Evolutionary conservation across 1,139 yeast species (phyloP).

Genomic region (Blastobotrys buckinghamii): DNA sequence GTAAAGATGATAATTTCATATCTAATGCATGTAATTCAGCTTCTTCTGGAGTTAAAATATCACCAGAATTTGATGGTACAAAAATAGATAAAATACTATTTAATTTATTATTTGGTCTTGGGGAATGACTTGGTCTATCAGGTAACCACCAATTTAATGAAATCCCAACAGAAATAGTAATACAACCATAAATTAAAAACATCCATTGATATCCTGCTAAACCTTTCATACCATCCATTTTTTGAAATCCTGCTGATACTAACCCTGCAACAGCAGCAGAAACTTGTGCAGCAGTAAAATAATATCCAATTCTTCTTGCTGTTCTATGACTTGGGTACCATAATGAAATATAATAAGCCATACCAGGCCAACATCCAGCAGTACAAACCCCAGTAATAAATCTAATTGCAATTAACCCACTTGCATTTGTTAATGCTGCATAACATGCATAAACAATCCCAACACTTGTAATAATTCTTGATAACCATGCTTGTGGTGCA

Average conservation of each 20-base stretch:
- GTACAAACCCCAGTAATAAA: conserved; percentile 75
- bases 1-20: conserved; percentile 45
- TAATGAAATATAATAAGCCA: conserved; percentile 74
- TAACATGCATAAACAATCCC: conserved; percentile 76
- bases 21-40: conserved; percentile 56
- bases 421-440: conserved; percentile 46
- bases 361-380: conserved; percentile 94
- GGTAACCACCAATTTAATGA: conserved; percentile 80
- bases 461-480: conserved; percentile 69
- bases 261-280: conserved; percentile 84
- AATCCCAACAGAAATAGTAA: conserved; percentile 65
- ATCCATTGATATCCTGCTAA: conserved; percentile 85
- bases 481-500: conserved; percentile 80
- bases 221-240: conserved; percentile 67
- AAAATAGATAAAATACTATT: background rate
- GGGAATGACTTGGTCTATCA: conserved; percentile 45
- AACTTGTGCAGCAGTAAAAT: conserved; percentile 85
- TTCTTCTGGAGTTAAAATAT: conserved; percentile 50
- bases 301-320: conserved; percentile 78
- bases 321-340: conserved; percentile 83
- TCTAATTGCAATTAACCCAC: conserved; percentile 66
- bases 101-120: conserved; percentile 3
- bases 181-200: conserved; percentile 67
- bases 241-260: conserved; percentile 82
- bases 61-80: background rate